phyloP scores from a whole-genome alignment of 2,329 filamentous ascomycete genomes.

The Aspergillus calidoustus region DNA sequence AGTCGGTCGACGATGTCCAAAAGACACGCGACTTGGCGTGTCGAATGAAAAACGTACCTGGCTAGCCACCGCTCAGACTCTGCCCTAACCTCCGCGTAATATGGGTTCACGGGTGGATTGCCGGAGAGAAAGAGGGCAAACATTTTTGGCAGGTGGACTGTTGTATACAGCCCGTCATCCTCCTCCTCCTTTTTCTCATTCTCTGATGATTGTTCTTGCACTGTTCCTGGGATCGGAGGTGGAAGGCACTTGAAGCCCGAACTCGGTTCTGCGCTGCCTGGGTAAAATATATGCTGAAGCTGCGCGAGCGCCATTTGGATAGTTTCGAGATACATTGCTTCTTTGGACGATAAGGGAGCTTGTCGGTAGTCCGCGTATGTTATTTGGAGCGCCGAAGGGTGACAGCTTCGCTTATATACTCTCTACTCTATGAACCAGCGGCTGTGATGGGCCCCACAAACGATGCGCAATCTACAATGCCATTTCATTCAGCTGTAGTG shows the following conservation, averaged over 20 bases:
- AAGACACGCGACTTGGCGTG: no score
- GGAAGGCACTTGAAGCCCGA: not conserved
- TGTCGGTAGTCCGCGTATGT: no score
- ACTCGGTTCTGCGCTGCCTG: not conserved
- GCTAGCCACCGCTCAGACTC: constrained; percentile 33
- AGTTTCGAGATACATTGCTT: not conserved
- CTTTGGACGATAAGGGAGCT: not conserved
- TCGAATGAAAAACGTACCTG: constrained; percentile 18
- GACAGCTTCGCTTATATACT: no score
- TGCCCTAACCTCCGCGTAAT: constrained; percentile 29
- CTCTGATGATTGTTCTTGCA: not conserved
- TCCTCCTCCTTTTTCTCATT: not conserved
- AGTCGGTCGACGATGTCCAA: not conserved
- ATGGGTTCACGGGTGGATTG: constrained; percentile 27
- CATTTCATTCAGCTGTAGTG: not conserved
- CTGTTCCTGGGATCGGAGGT: not conserved
- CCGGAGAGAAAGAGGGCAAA: constrained; percentile 36
- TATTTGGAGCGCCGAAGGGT: no score
- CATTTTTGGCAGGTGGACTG: constrained; percentile 31
- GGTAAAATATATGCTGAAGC: constrained; percentile 5
- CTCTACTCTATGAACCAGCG: no score
- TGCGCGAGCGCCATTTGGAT: not conserved
- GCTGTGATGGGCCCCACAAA: no score
- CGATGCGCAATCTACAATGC: no score
- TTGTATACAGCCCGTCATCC: not conserved